Base-by-base conservation (phyloP, 2,329 filamentous ascomycete genomes). In the Ceratocystis diversiconidia region DNA sequence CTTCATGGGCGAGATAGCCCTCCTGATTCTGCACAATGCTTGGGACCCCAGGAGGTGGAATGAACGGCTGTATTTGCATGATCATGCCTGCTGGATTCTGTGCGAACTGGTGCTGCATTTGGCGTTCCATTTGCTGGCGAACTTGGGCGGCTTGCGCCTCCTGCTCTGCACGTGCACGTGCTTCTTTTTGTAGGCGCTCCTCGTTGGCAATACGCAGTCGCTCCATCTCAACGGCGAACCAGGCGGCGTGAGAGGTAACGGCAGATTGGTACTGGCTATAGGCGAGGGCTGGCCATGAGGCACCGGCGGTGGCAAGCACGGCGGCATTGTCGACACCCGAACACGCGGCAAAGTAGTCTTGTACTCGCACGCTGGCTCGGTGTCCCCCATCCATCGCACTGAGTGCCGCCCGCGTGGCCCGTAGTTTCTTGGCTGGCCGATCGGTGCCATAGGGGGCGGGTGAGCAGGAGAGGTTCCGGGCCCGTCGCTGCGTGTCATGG, bases 351-450 rank as follows among this genome's bases (percentile, higher is more conserved):
- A 67, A 64, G 55, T 62, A 67, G 19, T 67, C 62, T 17, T 43
- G 59, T 19, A 22, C 32, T 8, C 59, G 32, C 10, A 32, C 36
- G n/a, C 59, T 44, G 19, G 59, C 59, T 5, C 52, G 52, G 15
- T 59, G 52, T 1, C 88, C 86, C 15, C 89, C 89, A 72, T 94
- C 90, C 0, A 92, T 76, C 0, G 90, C 90, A 44, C 88, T 89
- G 65, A 87, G 81, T 61, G 88, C 88, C 61, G 87, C 84, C 64
- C 90, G 78, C 0, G 90, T 95, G 2, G 81, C 91, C 28, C 90
- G 78, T 72, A 84, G 79, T 17, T 85, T 79, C 72, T 78, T 80
- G 22, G 70, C 71, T 0, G 73, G 71, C 50, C 72, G 73, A 72
- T 83, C 79, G n/a, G 85, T 79, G 71, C 78, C 80, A n/a, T 71